Percentiles rank a stretch among this genome's conserved stretches.
Evolutionary conservation across 2,329 filamentous ascomycete genomes (phyloP).

Genomic region (Trichoderma atrobrunneum): DNA sequence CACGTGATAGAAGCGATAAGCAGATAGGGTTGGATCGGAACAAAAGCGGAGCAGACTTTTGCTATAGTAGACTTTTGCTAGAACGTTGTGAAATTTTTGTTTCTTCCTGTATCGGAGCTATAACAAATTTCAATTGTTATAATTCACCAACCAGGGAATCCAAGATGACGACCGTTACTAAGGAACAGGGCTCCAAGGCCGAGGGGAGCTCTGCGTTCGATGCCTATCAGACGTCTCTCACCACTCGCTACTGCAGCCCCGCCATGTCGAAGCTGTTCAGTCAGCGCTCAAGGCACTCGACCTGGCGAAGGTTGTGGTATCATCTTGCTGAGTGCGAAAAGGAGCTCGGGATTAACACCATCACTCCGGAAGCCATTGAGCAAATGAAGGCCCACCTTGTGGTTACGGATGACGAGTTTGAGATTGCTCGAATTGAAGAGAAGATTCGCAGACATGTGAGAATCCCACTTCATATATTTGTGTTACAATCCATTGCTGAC

Average conservation of each 20-base stretch:
- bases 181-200: neutral
- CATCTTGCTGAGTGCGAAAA: constrained; percentile 78
- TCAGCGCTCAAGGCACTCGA: constrained; percentile 68
- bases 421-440: constrained; percentile 72
- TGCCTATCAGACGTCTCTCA: constrained; percentile 63
- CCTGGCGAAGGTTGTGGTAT: constrained; percentile 84
- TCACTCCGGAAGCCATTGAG: constrained; percentile 70
- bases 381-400: constrained; percentile 71
- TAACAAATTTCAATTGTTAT: neutral
- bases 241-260: constrained; percentile 67
- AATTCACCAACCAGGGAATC: neutral
- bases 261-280: constrained; percentile 82
- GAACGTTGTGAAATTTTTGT: neutral
- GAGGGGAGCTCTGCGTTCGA: constrained; percentile 26
- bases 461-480: constrained; percentile 13
- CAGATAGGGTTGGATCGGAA: neutral
- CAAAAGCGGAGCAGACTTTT: neutral
- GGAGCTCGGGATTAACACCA: constrained; percentile 70
- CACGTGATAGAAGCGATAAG: neutral
- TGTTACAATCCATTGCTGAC: neutral
- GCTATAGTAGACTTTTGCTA: neutral
- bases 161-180: neutral
- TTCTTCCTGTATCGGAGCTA: neutral
- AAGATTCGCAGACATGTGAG: constrained; percentile 59
- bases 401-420: constrained; percentile 77